Base-by-base conservation (phyloP, 495 filamentous ascomycete species). In the Xylaria grammica region DNA sequence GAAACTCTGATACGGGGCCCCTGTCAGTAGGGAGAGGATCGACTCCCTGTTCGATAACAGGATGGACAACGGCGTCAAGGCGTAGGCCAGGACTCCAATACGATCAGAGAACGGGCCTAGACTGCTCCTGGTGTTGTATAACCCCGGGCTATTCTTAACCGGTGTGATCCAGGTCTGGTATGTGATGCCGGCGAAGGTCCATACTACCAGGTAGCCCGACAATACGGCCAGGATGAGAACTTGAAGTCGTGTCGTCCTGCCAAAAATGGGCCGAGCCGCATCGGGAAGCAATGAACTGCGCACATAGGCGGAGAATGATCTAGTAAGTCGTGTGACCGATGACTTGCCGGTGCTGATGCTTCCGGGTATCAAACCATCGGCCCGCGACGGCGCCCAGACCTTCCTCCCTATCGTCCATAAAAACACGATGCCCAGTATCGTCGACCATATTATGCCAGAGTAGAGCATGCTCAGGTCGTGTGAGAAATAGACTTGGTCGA, bases 1-100 rank as follows among this genome's bases (percentile, higher is more conserved):
- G 77, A 90, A 90, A 55, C 81, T 82, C 61, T 89, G 86, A 66
- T 90, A 90, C 0, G 89, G 86, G 4, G 90, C 73, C 6, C 89
- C 87, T 0, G 87, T 90, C 48, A 89, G 61, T 29, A 89, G 62
- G 1, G 81, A 85, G 4, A 91, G 82, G 2, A 90, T 74, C 0
- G 82, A 86, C 57, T 90, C 88, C 5, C 87, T 79, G 52, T 75
- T 85, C 34, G 81, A 82, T 15, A 90, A 77, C 10, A 88, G 72
- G 36, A 90, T 72, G 1, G 85, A 85, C 0, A 90, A 78, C 1
- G 87, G 87, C 1, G 87, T 88, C 6, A 91, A 82, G 7, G 87
- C 89, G 68, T 87, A 91, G 4, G 89, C 89, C 0, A 90, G 70
- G 13, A 84, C 80, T 9, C 89, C 89, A 19, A 89, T 72, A 24